Base-by-base conservation (phyloP, 2,329 filamentous ascomycete species). In the Didymosphaeria variabile region DNA sequence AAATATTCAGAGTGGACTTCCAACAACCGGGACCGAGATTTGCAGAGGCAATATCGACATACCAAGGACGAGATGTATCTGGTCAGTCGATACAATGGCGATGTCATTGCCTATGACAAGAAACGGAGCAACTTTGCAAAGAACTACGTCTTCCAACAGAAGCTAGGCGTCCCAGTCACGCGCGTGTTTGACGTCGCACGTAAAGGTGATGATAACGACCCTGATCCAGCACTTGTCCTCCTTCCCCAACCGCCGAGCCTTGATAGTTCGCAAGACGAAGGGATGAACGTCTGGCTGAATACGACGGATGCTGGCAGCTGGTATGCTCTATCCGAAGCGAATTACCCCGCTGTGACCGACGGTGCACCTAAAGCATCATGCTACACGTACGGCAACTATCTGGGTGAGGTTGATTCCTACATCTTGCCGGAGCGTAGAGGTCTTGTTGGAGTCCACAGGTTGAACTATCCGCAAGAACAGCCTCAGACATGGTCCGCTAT, bases 1-100 rank as follows among this genome's bases (percentile, higher is more conserved):
- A 94, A 89, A 67, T 99, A 96, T 74, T 91, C 93, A 12, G 95
- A 99, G 77, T 99, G 95, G 95, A 90, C 89, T 0, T 92, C 94
- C 15, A 99, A 99, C 78, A 96, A 91, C 61, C 91, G 90, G 62
- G 94, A 99, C 77, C 87, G 87, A 65, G 95, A 99, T 75, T 87
- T 99, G 7, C 89, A 93, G 70, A 87, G 87, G 53, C 93, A 98
- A 73, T 95, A 98, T 72, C 86, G 86, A 15, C 81, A 84, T 12
- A 93, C 93, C 0, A 90, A 94, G 74, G 94, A 98, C 76, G 89
- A 91, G 67, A 91, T 91, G 63, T 97, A 98, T 79, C 90, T 98
- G 54, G 94, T 94, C 67, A 92, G 90, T 67, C 89, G 89, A 69
- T 91, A 93, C 70, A 92, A 98, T 68, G 95, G 95, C 45, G 88